These are phyloP conservation scores for Agrocybe pediades DNA, from an alignment of 768 basidiomycete species.

Conservation along the genomic window DNA sequence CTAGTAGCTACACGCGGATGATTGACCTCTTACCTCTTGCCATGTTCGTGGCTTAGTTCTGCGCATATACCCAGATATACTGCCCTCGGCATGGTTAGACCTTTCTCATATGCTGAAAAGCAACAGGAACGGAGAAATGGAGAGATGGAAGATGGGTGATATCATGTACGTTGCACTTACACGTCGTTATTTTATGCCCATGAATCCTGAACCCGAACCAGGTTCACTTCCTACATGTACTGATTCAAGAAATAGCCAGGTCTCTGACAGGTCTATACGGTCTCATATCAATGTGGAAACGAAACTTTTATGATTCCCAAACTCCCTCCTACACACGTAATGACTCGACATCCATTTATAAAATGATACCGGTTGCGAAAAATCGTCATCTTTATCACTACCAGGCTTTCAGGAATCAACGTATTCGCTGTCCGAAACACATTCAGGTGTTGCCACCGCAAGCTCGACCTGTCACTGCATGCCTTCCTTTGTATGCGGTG, in stretches of 20 bases:
- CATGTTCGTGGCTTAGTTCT: too few relatives aligned
- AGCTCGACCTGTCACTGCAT: neutral
- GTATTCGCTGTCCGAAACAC: neutral
- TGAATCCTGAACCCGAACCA: constrained; percentile 4
- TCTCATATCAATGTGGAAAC: neutral
- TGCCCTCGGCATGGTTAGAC: too few relatives aligned
- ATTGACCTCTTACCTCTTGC: too few relatives aligned
- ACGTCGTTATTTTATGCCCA: neutral
- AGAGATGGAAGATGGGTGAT: neutral
- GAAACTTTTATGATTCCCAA: constrained; percentile 14
- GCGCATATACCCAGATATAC: too few relatives aligned
- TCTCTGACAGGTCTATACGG: neutral
- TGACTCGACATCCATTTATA: constrained; percentile 20
- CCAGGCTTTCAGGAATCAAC: too few relatives aligned
- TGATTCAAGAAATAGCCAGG: neutral
- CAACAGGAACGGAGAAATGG: too few relatives aligned
- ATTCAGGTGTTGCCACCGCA: neutral
- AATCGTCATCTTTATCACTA: too few relatives aligned
- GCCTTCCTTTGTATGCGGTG: neutral
- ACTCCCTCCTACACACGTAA: constrained; percentile 8
- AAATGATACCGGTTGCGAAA: constrained; percentile 4
- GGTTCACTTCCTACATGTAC: neutral
- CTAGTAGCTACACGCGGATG: too few relatives aligned
- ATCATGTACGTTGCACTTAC: neutral
- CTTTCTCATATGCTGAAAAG: too few relatives aligned